Percentiles rank a stretch among this genome's conserved stretches.
phyloP scores from a whole-genome alignment of 225 moss, liverwort and hornwort genomes.

The Physcomitrium patens region DNA sequence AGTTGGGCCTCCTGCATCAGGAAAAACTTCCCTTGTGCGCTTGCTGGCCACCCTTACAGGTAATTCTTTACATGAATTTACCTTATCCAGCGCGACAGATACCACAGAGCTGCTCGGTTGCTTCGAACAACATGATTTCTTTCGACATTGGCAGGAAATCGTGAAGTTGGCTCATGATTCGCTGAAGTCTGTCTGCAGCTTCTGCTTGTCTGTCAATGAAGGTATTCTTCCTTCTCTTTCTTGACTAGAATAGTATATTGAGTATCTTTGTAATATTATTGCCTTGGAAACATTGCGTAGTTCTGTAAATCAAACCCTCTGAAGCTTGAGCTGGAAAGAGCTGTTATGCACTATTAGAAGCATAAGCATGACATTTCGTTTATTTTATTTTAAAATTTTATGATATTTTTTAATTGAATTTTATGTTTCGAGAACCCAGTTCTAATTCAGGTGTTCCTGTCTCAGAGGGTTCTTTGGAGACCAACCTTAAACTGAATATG shows the following conservation, averaged over 20 bases:
- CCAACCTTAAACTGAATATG: constrained; percentile 60
- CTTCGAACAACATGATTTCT: constrained; percentile 96
- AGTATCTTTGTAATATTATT: constrained; percentile 1
- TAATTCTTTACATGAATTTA: constrained; percentile 81
- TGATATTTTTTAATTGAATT: constrained; percentile 12
- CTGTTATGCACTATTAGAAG: neutral
- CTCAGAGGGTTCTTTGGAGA: constrained; percentile 38
- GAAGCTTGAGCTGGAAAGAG: constrained; percentile 4
- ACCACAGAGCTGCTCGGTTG: constrained; percentile 98
- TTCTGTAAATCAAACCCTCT: neutral
- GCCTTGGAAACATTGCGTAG: constrained; percentile 9
- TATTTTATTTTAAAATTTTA: constrained; percentile 7
- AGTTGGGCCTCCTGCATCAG: constrained; percentile 84
- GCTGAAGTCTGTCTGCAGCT: constrained; percentile 67
- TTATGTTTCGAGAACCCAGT: neutral
- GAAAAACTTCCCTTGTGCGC: constrained; percentile 89
- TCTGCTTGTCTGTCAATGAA: constrained; percentile 55
- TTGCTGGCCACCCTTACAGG: constrained; percentile 79
- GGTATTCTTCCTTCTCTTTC: constrained; percentile 12
- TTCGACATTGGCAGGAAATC: constrained; percentile 87
- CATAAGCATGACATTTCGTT: neutral
- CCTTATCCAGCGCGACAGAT: constrained; percentile 92
- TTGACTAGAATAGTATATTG: constrained; percentile 24
- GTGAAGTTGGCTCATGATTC: constrained; percentile 65
- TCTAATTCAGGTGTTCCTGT: constrained; percentile 31